A percentile compares a stretch with the other conserved stretches of the same genome.
Evolutionary conservation across 495 filamentous ascomycete genomes (phyloP).

Genomic region (Tuber microsphaerosporum): DNA sequence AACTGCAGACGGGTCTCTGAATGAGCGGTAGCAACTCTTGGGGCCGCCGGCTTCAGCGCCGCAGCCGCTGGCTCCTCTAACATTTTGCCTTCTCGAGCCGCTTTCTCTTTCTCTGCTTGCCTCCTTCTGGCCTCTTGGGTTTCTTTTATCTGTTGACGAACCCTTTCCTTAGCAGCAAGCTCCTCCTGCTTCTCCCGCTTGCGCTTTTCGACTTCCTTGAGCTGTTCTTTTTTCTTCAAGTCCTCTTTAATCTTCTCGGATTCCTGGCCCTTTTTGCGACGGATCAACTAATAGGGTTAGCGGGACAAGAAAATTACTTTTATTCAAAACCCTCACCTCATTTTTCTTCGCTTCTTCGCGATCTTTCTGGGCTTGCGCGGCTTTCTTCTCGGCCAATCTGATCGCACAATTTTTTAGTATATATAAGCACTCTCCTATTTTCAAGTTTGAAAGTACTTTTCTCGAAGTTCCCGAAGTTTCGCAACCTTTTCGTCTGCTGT

Average conservation of each 20-base stretch:
- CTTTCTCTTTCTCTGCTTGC: conserved; percentile 76
- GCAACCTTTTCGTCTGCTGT: conserved; percentile 86
- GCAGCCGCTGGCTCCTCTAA: conserved; percentile 42
- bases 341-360: conserved; percentile 82
- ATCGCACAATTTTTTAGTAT: conserved; percentile 6
- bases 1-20: conserved; percentile 76
- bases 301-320: neutral
- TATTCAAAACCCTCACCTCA: conserved; percentile 52
- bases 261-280: conserved; percentile 73
- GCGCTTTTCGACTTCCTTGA: conserved; percentile 82
- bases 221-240: conserved; percentile 72
- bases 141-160: conserved; percentile 84
- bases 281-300: conserved; percentile 40
- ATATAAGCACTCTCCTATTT: neutral
- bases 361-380: conserved; percentile 62
- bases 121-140: conserved; percentile 78
- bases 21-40: conserved; percentile 49
- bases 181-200: conserved; percentile 80
- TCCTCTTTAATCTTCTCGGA: conserved; percentile 74
- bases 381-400: conserved; percentile 61
- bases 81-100: conserved; percentile 66
- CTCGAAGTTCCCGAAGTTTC: conserved; percentile 64
- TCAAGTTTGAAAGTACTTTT: conserved; percentile 44
- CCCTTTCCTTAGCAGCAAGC: conserved; percentile 74
- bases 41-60: conserved; percentile 50